Conservation (phyloP, 495 filamentous ascomycete species). For the Letharia lupina region DNA sequence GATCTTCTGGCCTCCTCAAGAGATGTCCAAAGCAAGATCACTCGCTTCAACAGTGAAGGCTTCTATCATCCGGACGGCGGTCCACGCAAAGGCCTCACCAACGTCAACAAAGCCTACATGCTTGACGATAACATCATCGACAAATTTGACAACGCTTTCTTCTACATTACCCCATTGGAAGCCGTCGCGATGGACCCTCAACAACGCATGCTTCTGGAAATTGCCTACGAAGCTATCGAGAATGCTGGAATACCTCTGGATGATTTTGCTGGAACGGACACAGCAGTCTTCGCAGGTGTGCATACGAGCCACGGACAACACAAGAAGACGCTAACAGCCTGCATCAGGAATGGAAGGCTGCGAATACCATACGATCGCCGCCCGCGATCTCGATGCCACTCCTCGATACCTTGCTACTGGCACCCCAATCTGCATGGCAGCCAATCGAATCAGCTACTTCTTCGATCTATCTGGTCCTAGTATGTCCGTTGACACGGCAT, state of each 20-base stretch:
- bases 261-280: constrained; percentile 23
- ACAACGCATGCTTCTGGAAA: constrained; percentile 47
- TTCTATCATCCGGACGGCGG: constrained; percentile 10
- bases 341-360: constrained; percentile 12
- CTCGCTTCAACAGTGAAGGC: constrained; percentile 7
- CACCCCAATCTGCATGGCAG: constrained; percentile 35
- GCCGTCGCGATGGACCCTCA: constrained; percentile 43
- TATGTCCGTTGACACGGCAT: constrained; percentile 48
- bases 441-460: constrained; percentile 48
- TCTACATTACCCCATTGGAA: constrained; percentile 49
- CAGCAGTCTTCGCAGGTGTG: constrained; percentile 30
- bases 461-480: constrained; percentile 47
- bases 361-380: constrained; percentile 33
- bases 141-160: constrained; percentile 47
- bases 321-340: constrained; percentile 27
- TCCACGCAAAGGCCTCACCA: constrained; percentile 14
- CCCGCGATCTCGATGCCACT: constrained; percentile 31
- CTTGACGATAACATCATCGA: constrained; percentile 35
- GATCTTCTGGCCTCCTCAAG: constrained; percentile 13
- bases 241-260: constrained; percentile 39
- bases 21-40: constrained; percentile 20
- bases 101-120: constrained; percentile 27
- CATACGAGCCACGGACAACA: not conserved
- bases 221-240: constrained; percentile 54
- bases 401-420: constrained; percentile 40